Evolutionary conservation across 2,329 filamentous ascomycete genomes (phyloP).

Genomic region (Diaporthe amygdali): DNA sequence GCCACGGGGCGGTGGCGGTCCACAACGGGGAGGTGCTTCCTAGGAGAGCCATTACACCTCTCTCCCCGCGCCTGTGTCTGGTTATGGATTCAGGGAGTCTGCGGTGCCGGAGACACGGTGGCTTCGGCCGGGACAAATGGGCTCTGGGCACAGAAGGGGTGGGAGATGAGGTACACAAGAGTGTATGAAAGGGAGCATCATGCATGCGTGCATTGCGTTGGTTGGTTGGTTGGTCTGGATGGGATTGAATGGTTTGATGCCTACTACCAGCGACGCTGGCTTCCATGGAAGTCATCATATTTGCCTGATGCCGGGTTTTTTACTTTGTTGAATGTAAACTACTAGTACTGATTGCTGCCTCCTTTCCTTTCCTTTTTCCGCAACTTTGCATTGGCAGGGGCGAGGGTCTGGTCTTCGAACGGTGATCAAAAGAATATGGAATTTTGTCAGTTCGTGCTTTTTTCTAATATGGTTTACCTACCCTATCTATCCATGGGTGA

Average conservation of each 20-base stretch:
- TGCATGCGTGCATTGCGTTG: background rate
- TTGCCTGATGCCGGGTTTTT: background rate
- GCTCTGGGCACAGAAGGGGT: too few species aligned
- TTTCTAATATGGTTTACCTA: background rate
- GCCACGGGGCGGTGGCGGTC: constrained; percentile 37
- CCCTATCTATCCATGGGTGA: background rate
- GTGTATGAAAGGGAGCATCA: background rate
- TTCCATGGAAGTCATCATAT: background rate
- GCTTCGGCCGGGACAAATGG: too few species aligned
- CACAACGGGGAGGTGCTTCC: background rate
- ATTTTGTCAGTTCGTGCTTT: background rate
- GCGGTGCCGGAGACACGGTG: background rate
- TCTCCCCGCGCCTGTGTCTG: background rate
- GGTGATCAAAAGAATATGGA: background rate
- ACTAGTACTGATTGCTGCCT: background rate
- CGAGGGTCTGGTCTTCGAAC: background rate
- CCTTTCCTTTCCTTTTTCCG: background rate
- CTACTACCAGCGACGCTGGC: background rate
- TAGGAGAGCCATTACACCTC: background rate
- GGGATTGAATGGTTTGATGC: background rate
- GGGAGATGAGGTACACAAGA: too few species aligned
- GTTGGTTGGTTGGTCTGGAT: background rate
- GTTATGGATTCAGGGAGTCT: background rate
- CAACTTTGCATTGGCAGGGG: background rate
- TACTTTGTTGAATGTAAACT: background rate